Evolutionary conservation across 352 stramenopile species (phyloP).

Genomic region (Globisporangium middletonii): DNA sequence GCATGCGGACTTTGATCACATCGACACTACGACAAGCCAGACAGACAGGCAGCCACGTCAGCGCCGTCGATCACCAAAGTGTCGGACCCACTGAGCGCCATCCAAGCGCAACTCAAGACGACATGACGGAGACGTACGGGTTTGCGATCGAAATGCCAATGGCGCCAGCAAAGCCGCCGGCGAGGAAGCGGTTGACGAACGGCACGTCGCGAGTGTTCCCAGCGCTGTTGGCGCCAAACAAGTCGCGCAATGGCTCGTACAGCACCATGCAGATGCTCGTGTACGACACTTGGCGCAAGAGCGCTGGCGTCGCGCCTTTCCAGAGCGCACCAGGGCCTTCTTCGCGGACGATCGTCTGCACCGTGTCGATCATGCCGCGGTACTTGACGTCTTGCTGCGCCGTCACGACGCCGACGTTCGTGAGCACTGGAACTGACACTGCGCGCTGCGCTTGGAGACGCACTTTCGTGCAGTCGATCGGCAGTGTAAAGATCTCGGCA

Average conservation of each 20-base stretch:
- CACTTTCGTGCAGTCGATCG: slow-evolving; percentile 86
- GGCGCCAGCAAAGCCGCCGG: slow-evolving; percentile 65
- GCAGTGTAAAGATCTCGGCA: slow-evolving; percentile 75
- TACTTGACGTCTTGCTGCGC: slow-evolving; percentile 31
- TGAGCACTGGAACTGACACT: slow-evolving; percentile 16
- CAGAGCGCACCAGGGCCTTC: slow-evolving; percentile 62
- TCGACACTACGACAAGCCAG: slow-evolving; percentile 48
- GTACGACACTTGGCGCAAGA: slow-evolving; percentile 83
- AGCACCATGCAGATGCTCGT: slow-evolving; percentile 84
- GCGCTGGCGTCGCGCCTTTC: slow-evolving; percentile 71
- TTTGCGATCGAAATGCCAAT: slow-evolving; percentile 83
- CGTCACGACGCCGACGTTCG: slow-evolving; percentile 18
- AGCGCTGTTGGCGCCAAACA: slow-evolving; percentile 46
- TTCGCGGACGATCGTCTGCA: slow-evolving; percentile 57
- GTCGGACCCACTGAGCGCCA: not conserved
- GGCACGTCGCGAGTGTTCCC: slow-evolving; percentile 34
- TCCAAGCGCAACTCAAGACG: not conserved
- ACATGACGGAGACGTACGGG: slow-evolving; percentile 40
- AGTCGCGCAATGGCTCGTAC: slow-evolving; percentile 78
- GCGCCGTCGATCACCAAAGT: slow-evolving; percentile 6
- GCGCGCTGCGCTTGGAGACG: slow-evolving; percentile 71
- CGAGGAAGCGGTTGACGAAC: slow-evolving; percentile 78
- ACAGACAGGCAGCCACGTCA: not conserved
- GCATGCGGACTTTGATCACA: slow-evolving; percentile 88
- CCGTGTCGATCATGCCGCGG: slow-evolving; percentile 72